Percentiles rank a stretch among this genome's conserved stretches.
phyloP scores from a whole-genome alignment of 345 rosid genomes.

The Carallia brachiata region DNA sequence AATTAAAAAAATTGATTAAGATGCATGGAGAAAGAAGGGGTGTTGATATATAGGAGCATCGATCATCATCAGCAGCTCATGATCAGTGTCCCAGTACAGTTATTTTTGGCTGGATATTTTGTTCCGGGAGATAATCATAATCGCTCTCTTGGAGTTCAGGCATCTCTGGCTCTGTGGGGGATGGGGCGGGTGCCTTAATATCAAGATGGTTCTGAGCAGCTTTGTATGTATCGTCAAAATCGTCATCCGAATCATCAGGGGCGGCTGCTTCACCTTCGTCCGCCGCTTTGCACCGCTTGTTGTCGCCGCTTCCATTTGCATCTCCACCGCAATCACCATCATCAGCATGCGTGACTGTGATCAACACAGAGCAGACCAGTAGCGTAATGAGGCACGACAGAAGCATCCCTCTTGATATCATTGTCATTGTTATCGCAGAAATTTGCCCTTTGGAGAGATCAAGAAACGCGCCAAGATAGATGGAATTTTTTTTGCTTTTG shows the following conservation, averaged over 20 bases:
- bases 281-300: slow-evolving; percentile 2
- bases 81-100: not conserved
- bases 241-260: slow-evolving; percentile 16
- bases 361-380: slow-evolving; percentile 16
- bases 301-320: not conserved
- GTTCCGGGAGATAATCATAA: too few species aligned
- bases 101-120: not conserved
- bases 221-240: slow-evolving; percentile 38
- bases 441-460: too few species aligned
- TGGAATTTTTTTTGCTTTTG: too few species aligned
- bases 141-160: too few species aligned
- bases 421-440: slow-evolving; percentile 3
- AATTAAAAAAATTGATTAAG: too few species aligned
- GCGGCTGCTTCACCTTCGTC: too few species aligned
- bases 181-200: not conserved
- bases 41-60: not conserved
- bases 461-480: too few species aligned
- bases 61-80: not conserved
- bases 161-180: not conserved
- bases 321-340: not conserved
- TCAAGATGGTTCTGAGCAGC: slow-evolving; percentile 11
- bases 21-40: not conserved
- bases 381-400: slow-evolving; percentile 12
- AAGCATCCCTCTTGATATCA: slow-evolving; percentile 18
- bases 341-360: slow-evolving; percentile 5